Evolutionary conservation across 1,284 basidiomycete genomes (phyloP).

Genomic region (Puccinia triticina): DNA sequence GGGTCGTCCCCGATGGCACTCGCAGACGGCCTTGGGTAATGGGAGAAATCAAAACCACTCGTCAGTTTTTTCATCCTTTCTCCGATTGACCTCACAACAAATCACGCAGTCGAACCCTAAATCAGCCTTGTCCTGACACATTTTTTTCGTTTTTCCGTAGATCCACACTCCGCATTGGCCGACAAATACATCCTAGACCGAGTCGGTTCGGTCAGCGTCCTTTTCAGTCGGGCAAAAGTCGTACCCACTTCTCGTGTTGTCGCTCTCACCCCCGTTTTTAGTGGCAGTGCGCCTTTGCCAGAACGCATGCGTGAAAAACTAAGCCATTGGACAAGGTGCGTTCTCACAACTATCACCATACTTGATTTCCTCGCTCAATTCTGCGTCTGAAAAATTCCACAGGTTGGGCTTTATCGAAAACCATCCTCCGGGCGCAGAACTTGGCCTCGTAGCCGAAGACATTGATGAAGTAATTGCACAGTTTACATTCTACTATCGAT

Average conservation of each 20-base stretch:
- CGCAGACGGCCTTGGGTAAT: slow-evolving; percentile 50
- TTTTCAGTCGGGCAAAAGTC: slow-evolving; percentile 38
- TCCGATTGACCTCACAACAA: not conserved
- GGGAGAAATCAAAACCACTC: slow-evolving; percentile 46
- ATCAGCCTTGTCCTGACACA: not conserved
- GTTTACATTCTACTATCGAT: slow-evolving; percentile 49
- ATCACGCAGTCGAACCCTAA: not conserved
- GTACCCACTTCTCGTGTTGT: slow-evolving; percentile 48
- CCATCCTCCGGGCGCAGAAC: slow-evolving; percentile 31
- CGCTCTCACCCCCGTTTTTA: slow-evolving; percentile 38
- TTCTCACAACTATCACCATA: not conserved
- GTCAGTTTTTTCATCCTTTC: slow-evolving; percentile 18
- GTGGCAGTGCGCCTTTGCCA: slow-evolving; percentile 45
- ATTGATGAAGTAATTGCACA: slow-evolving; percentile 36
- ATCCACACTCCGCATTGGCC: slow-evolving; percentile 50
- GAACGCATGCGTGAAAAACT: slow-evolving; percentile 42
- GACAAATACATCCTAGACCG: slow-evolving; percentile 48
- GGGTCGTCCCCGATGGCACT: slow-evolving; percentile 51
- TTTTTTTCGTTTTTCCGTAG: slow-evolving; percentile 5
- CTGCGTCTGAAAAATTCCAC: too few relatives aligned
- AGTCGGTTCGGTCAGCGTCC: slow-evolving; percentile 44
- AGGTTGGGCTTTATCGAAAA: slow-evolving; percentile 49
- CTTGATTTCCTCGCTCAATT: not conserved
- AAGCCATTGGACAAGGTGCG: slow-evolving; percentile 50
- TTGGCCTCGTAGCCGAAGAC: slow-evolving; percentile 45